Base-by-base conservation (phyloP, 148 eudicot species). In the Amaranthus cruentus region DNA sequence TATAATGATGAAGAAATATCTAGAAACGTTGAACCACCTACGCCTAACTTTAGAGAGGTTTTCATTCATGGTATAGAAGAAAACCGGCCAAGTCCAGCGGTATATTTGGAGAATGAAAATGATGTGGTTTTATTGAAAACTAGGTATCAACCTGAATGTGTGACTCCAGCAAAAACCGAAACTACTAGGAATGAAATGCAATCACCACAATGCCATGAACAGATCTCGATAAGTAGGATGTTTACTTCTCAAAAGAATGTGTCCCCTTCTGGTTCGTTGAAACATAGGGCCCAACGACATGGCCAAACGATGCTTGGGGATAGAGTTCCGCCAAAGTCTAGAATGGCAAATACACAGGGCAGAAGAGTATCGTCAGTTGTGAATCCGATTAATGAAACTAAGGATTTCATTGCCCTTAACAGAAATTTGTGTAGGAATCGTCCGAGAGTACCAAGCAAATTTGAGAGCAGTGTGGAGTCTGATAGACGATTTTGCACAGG, bases 91-190 rank as follows among this genome's bases (percentile, higher is more conserved):
- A 83, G 80, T 59, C 76, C 66, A 9, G 60, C 80, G 8, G 46
- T 73, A 4, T 79, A 73, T 80, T 60, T 79, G 81, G 80, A 85
- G 76, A 82, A 84, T 71, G 87, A 84, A 72, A 81, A 75, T 13
- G 87, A 82, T n/a, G 85, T 84, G 4, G 87, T 84, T 49, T 62
- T 84, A 57, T 72, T 84, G 74, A 82, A 73, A 77, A 79, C 81
- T 60, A 69, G 81, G 73, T 73, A 78, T 9, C 81, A 47, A 52
- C 74, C 79, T 71, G 81, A 80, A 60, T 47, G 50, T 71, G 13
- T 56, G 9, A 10, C 72, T 2, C 65, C 75, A 14, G 59, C 80
- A 70, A 64, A 55, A 60, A 63, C 21, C 43, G 81, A 78, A 15
- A 28, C 67, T 15, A 59, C 67, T 44, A 56, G 74, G 58, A 59